Percentiles rank a stretch among this genome's conserved stretches.
Conservation (phyloP, 768 basidiomycete genomes). For the Cytidiella melzeri region DNA sequence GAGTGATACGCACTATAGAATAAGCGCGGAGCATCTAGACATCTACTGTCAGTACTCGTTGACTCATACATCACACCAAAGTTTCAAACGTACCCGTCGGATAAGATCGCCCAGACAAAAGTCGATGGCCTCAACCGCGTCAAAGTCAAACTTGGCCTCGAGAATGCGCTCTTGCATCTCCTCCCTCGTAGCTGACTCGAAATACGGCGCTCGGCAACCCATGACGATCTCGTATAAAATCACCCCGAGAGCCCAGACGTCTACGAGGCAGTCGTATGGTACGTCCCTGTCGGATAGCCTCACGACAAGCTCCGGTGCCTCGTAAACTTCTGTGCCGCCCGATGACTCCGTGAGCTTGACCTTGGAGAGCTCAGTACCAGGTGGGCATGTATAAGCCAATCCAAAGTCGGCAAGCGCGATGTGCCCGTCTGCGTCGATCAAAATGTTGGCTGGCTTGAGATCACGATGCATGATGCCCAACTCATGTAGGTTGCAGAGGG, state of each 20-base stretch:
- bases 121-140: neutral
- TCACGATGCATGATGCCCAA: slow-evolving; percentile 12
- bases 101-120: neutral
- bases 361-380: neutral
- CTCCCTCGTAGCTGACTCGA: neutral
- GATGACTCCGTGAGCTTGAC: neutral
- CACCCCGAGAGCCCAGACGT: neutral
- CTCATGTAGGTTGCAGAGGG: neutral
- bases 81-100: neutral
- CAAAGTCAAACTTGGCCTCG: neutral
- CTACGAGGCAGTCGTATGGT: neutral
- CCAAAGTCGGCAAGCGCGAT: slow-evolving; percentile 16
- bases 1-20: neutral
- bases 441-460: slow-evolving; percentile 17
- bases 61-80: neutral
- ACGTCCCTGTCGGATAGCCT: neutral
- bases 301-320: neutral
- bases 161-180: too few species aligned
- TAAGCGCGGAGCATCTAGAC: neutral
- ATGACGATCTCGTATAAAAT: neutral
- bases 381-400: neutral
- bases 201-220: neutral
- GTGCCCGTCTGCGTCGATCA: slow-evolving; percentile 9
- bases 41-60: too few species aligned
- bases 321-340: neutral